phyloP scores from a whole-genome alignment of 1,139 yeast species.

The Blastobotrys illinoisensis region DNA sequence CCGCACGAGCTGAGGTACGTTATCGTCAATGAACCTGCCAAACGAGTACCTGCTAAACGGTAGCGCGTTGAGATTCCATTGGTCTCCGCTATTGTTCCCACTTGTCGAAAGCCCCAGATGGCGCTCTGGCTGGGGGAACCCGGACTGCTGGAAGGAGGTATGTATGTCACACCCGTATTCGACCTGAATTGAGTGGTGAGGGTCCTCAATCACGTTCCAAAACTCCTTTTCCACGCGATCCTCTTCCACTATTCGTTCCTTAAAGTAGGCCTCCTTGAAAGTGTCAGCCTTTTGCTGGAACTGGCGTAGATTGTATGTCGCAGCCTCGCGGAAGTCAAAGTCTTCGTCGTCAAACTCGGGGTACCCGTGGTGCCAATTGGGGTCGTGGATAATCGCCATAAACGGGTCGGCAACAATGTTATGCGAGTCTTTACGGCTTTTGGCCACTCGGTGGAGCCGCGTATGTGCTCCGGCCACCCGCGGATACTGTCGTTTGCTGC shows the following conservation, averaged over 20 bases:
- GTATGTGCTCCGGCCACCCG: background rate
- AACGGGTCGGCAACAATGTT: background rate
- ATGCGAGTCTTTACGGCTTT: background rate
- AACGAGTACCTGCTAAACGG: slow-evolving; percentile 53
- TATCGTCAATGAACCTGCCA: slow-evolving; percentile 38
- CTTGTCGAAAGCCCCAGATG: slow-evolving; percentile 14
- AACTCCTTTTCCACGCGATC: slow-evolving; percentile 31
- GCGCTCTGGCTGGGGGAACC: slow-evolving; percentile 41
- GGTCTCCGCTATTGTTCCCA: slow-evolving; percentile 34
- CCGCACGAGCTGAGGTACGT: slow-evolving; percentile 35
- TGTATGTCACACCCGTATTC: slow-evolving; percentile 45
- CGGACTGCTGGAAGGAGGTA: slow-evolving; percentile 44
- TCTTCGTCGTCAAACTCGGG: slow-evolving; percentile 13
- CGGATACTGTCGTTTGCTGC: background rate
- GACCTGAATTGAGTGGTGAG: slow-evolving; percentile 38
- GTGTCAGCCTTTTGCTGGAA: slow-evolving; percentile 54
- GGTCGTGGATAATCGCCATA: background rate
- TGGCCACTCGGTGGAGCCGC: background rate
- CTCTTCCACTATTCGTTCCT: slow-evolving; percentile 6
- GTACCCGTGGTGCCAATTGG: slow-evolving; percentile 19
- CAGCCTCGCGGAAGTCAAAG: slow-evolving; percentile 55
- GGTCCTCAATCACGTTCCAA: slow-evolving; percentile 36
- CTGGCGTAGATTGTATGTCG: slow-evolving; percentile 53
- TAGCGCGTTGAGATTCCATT: slow-evolving; percentile 68
- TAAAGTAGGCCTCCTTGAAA: slow-evolving; percentile 40